Percentiles rank a stretch among this genome's conserved stretches.
Evolutionary conservation across 108 stramenopile species (phyloP).

Genomic region (Cyclotella atomus): DNA sequence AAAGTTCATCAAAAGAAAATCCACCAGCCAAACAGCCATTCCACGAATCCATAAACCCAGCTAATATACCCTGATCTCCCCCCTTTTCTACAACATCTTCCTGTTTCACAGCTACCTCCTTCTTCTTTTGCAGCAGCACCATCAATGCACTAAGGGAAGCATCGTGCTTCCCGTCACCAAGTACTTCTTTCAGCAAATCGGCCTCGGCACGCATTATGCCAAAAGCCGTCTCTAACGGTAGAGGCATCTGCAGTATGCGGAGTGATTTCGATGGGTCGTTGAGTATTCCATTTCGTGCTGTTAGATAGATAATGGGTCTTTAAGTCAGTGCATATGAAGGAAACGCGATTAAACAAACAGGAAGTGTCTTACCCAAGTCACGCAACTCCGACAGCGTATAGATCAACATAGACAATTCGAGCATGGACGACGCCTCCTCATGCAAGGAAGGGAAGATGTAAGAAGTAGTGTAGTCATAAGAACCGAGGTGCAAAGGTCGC

Average conservation of each 20-base stretch:
- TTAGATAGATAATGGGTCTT: background rate
- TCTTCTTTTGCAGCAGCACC: slow-evolving; percentile 14
- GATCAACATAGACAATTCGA: slow-evolving; percentile 50
- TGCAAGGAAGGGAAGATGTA: slow-evolving; percentile 40
- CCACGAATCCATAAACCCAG: slow-evolving; percentile 34
- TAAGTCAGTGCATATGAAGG: background rate
- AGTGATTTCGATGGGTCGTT: slow-evolving; percentile 29
- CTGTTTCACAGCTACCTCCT: background rate
- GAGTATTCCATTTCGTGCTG: slow-evolving; percentile 46
- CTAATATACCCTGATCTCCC: slow-evolving; percentile 7
- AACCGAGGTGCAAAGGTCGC: slow-evolving; percentile 35
- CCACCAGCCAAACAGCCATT: slow-evolving; percentile 40
- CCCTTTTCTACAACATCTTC: background rate
- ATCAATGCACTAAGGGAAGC: slow-evolving; percentile 33
- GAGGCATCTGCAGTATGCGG: slow-evolving; percentile 43
- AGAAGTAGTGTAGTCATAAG: slow-evolving; percentile 25
- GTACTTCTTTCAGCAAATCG: slow-evolving; percentile 41
- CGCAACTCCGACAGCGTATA: slow-evolving; percentile 64
- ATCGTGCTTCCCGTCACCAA: slow-evolving; percentile 55
- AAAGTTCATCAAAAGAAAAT: slow-evolving; percentile 38
- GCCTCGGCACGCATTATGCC: slow-evolving; percentile 39
- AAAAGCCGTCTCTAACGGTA: slow-evolving; percentile 43
- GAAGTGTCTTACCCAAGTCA: slow-evolving; percentile 21
- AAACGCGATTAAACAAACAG: background rate
- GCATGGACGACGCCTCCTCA: slow-evolving; percentile 57